A percentile compares a stretch with the other conserved stretches of the same genome.
Evolutionary conservation across 768 basidiomycete genomes (phyloP).

Genomic region (Panellus pusillus): DNA sequence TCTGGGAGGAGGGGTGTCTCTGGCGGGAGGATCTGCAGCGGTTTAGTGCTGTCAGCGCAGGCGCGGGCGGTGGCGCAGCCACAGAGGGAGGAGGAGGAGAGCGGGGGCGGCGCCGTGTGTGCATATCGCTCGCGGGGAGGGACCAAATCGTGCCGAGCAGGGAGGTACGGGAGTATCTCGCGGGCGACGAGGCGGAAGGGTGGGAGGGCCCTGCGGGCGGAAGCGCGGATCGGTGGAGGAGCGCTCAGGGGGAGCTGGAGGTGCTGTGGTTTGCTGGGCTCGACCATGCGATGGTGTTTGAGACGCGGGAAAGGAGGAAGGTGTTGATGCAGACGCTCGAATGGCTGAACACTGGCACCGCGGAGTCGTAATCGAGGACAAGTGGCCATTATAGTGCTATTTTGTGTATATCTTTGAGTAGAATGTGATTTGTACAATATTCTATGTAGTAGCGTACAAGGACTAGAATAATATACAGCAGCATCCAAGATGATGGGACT

Average conservation of each 20-base stretch:
- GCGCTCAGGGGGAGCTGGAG: conserved; percentile 26
- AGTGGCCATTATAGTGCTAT: no score
- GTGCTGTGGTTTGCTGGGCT: conserved; percentile 38
- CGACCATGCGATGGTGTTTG: conserved; percentile 45
- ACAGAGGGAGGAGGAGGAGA: conserved; percentile 12
- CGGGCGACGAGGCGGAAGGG: conserved; percentile 25
- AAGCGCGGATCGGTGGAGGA: conserved; percentile 26
- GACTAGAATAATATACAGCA: no score
- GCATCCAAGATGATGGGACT: no score
- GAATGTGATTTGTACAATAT: neutral
- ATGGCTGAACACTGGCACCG: conserved; percentile 5
- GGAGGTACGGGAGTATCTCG: conserved; percentile 37
- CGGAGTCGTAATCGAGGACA: neutral
- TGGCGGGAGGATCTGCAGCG: conserved; percentile 56
- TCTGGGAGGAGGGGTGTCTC: conserved; percentile 62
- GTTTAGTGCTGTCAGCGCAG: conserved; percentile 24
- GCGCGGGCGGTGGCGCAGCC: no score
- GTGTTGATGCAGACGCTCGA: conserved; percentile 32
- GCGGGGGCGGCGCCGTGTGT: conserved; percentile 19
- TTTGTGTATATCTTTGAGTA: no score
- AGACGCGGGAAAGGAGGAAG: conserved; percentile 29
- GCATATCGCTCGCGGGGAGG: conserved; percentile 34
- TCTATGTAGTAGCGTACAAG: no score
- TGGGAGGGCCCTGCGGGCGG: conserved; percentile 12
- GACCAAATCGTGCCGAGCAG: conserved; percentile 44